Conservation (phyloP, 495 filamentous ascomycete species). For the Diplogelasinospora grovesii region DNA sequence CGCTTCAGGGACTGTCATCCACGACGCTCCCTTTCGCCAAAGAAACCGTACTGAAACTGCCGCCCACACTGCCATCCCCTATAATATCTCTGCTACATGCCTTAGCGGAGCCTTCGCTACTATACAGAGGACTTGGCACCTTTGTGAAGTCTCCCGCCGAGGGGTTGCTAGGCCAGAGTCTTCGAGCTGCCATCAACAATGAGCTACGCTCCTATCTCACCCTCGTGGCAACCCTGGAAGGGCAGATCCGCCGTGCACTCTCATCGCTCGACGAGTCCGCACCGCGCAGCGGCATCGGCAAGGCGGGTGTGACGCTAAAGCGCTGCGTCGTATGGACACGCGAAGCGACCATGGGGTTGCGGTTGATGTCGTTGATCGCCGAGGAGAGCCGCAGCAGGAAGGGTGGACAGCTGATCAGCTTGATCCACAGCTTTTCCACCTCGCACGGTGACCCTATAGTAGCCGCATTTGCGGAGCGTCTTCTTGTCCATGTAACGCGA, state of each 20-base stretch:
- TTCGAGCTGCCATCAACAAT: slow-evolving; percentile 78
- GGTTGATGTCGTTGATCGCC: slow-evolving; percentile 88
- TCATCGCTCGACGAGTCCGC: slow-evolving; percentile 59
- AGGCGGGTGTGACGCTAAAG: slow-evolving; percentile 91
- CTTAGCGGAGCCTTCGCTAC: slow-evolving; percentile 83
- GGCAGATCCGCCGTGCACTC: slow-evolving; percentile 80
- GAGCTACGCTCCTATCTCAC: slow-evolving; percentile 88
- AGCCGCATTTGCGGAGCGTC: slow-evolving; percentile 84
- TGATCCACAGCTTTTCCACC: slow-evolving; percentile 88
- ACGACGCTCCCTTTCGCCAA: slow-evolving; percentile 70
- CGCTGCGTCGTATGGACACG: slow-evolving; percentile 95
- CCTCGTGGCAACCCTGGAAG: slow-evolving; percentile 88
- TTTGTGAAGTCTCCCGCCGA: slow-evolving; percentile 67
- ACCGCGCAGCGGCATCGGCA: slow-evolving; percentile 61
- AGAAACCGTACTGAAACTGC: slow-evolving; percentile 61
- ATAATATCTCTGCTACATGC: slow-evolving; percentile 83
- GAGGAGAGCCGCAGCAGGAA: slow-evolving; percentile 81
- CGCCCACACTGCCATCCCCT: slow-evolving; percentile 70
- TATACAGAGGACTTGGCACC: slow-evolving; percentile 70
- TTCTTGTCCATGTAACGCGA: slow-evolving; percentile 83
- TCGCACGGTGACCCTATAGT: slow-evolving; percentile 96
- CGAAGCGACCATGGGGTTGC: slow-evolving; percentile 93
- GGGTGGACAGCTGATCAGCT: slow-evolving; percentile 87
- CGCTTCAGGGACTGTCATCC: slow-evolving; percentile 87
- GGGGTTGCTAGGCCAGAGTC: slow-evolving; percentile 79